Evolutionary conservation across 805 yeast genomes (phyloP), one percentile per base, ranked within the genome.

Genomic region (Candida montana): DNA sequence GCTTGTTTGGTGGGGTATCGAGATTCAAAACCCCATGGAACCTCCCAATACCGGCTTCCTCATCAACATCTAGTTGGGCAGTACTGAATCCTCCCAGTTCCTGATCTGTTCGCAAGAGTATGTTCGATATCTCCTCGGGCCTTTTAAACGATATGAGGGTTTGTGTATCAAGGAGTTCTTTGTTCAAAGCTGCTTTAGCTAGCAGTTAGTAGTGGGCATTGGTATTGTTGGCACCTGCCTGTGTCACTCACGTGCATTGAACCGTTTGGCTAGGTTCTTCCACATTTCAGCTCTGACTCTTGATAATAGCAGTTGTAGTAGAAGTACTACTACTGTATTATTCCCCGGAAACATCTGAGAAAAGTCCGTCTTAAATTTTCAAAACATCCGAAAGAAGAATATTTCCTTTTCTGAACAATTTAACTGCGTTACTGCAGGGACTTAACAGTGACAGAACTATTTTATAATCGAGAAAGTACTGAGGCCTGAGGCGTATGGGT

Each of bases 1-100:
- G 85, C 37, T 78, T 69, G 47, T 75, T 74, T 40, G 73, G 69
- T 12, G 86, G 93, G 28, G 83, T 71, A 49, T 82, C 85, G 45
- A 81, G 71, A 49, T 75, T 78, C 44, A 79, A 58, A 37, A 78
- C 78, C 6, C 95, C 95, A 57, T 77, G 78, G 63, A 86, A 82
- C 45, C 75, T 72, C 1, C 82, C 95, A 45, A 68, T 69, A 7
- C 45, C 44, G 51, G 61, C 42, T 49, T 62, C 66, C 31, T 69
- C 50, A 19, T 64, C 64, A 30, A 71, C 52, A 30, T 69, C 77
- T 37, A 76, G 64, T 51, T 66, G 67, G 37, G 68, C 91, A 34
- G 85, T 77, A 32, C 90, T 81, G 61, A 67, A 85, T 0, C 95
- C 95, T 2, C 91, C 91, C 39, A 86, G 66, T 39, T 83, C 88